Evolutionary conservation across 805 yeast genomes (phyloP).

Genomic region (Blastobotrys chiropterorum): DNA sequence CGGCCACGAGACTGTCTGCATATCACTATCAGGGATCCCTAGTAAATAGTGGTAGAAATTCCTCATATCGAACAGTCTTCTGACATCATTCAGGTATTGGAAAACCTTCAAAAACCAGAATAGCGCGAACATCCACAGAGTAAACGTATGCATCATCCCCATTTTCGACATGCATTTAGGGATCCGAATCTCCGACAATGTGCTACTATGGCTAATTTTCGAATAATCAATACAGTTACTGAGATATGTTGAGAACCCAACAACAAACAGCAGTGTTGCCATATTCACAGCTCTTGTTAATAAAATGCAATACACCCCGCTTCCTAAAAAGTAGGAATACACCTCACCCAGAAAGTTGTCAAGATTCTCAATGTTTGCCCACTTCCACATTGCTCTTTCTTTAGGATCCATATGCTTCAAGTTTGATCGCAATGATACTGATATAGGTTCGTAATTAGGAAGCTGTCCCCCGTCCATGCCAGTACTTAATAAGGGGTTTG

Average conservation of each 20-base stretch:
- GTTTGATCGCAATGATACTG: not conserved
- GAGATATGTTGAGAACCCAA: constrained; percentile 70
- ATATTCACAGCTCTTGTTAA: constrained; percentile 61
- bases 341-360: constrained; percentile 80
- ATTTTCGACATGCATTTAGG: constrained; percentile 43
- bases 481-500: too few species aligned
- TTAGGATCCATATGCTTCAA: constrained; percentile 17
- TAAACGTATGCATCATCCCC: constrained; percentile 47
- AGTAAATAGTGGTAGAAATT: constrained; percentile 71
- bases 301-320: constrained; percentile 77
- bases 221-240: constrained; percentile 74
- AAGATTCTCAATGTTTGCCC: constrained; percentile 93
- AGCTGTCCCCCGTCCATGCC: not conserved
- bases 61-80: constrained; percentile 64
- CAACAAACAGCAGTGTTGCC: constrained; percentile 69
- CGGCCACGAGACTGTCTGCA: constrained; percentile 93
- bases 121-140: constrained; percentile 54
- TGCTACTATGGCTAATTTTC: constrained; percentile 30
- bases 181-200: constrained; percentile 37
- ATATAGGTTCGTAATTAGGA: too few species aligned
- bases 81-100: constrained; percentile 51
- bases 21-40: constrained; percentile 67
- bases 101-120: constrained; percentile 35
- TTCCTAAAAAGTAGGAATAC: constrained; percentile 77
- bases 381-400: constrained; percentile 85